A percentile compares a stretch with the other conserved stretches of the same genome.
These are phyloP conservation scores for Trichosporon sp. DNA, from an alignment of 1,284 basidiomycete genomes.

Conservation along the genomic window DNA sequence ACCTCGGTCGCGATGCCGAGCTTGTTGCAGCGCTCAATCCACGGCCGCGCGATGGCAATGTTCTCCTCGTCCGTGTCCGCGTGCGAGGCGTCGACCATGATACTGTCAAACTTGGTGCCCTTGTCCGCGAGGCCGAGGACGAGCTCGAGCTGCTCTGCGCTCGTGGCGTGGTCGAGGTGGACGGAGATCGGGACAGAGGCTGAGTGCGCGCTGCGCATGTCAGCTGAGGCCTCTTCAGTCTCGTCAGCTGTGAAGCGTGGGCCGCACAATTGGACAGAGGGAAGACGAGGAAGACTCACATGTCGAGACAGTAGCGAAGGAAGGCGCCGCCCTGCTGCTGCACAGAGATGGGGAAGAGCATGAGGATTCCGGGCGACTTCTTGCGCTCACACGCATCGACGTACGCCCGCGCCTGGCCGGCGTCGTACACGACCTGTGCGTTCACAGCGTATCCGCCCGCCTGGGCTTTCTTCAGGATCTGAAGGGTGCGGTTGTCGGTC, in stretches of 20 bases:
- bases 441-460: constrained; percentile 51
- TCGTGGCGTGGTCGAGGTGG: constrained; percentile 58
- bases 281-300: constrained; percentile 18
- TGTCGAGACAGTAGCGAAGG: constrained; percentile 44
- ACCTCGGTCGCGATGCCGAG: constrained; percentile 59
- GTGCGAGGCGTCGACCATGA: constrained; percentile 58
- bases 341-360: constrained; percentile 55
- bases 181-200: constrained; percentile 58
- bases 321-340: constrained; percentile 42
- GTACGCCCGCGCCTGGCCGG: constrained; percentile 48
- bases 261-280: too few relatives aligned
- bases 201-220: constrained; percentile 36
- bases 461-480: constrained; percentile 54
- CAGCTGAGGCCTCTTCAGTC: too few relatives aligned
- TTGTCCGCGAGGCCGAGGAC: constrained; percentile 55
- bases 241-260: too few relatives aligned
- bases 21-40: constrained; percentile 49
- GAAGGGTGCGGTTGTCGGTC: constrained; percentile 51
- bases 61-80: constrained; percentile 57
- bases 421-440: constrained; percentile 51
- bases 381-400: constrained; percentile 52
- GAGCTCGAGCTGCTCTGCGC: constrained; percentile 57
- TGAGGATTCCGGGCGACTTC: constrained; percentile 52
- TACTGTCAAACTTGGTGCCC: constrained; percentile 55
- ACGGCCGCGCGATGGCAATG: constrained; percentile 53